These are phyloP conservation scores for Pneumocystis jirovecii DNA, from an alignment of 1,139 yeast genomes.

Conservation along the genomic window DNA sequence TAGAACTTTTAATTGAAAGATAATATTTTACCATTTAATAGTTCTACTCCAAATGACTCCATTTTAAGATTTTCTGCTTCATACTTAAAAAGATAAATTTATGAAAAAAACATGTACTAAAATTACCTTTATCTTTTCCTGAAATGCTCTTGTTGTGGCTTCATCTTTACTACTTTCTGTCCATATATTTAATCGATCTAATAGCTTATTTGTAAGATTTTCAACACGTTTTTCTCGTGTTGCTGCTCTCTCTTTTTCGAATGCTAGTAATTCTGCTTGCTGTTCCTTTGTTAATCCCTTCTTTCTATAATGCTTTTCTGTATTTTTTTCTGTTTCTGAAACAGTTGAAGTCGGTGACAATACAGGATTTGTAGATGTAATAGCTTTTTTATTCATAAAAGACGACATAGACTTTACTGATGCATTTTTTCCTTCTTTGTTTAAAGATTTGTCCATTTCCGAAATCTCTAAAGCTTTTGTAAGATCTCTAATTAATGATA, in stretches of 20 bases:
- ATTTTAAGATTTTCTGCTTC: slow-evolving; percentile 82
- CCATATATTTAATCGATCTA: slow-evolving; percentile 53
- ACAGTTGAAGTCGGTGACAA: background rate
- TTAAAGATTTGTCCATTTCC: slow-evolving; percentile 56
- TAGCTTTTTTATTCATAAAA: background rate
- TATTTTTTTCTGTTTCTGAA: background rate
- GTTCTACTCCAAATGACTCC: slow-evolving; percentile 89
- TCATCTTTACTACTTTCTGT: slow-evolving; percentile 70
- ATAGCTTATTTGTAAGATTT: slow-evolving; percentile 47
- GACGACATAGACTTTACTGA: background rate
- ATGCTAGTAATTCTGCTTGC: slow-evolving; percentile 31
- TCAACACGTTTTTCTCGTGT: slow-evolving; percentile 62
- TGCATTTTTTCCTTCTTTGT: background rate
- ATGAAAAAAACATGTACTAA: background rate
- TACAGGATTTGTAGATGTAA: background rate
- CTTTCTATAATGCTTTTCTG: background rate
- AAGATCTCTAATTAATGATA: slow-evolving; percentile 69
- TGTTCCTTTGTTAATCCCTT: background rate
- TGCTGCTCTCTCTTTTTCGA: slow-evolving; percentile 60
- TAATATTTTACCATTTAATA: slow-evolving; percentile 38
- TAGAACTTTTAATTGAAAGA: background rate
- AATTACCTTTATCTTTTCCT: slow-evolving; percentile 40
- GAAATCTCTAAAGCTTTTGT: slow-evolving; percentile 56
- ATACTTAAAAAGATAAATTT: slow-evolving; percentile 4
- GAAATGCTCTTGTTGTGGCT: slow-evolving; percentile 55